Evolutionary conservation across 108 stramenopile genomes (phyloP), one percentile per base, ranked within the genome.

Genomic region (Conticribra weissflogii): DNA sequence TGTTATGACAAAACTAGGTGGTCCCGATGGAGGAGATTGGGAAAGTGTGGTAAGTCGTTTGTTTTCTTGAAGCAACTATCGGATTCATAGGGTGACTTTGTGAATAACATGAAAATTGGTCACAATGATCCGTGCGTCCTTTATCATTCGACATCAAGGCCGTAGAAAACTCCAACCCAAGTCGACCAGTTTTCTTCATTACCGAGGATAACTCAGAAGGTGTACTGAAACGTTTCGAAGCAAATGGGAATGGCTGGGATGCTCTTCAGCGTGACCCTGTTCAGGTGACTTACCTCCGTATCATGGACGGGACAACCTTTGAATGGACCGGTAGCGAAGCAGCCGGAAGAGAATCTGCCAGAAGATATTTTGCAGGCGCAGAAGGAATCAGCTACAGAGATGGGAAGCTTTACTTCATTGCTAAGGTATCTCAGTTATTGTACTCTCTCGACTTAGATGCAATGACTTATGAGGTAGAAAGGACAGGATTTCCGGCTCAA

Each of bases 151-250:
- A 41, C 12, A 12, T 41, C 12, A 5, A 41, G 36, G 36, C 84
- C 5, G 71, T 51, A 14, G 66, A 72, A 58, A 36, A 48, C 53
- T 49, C n/a, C 15, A 46, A 76, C 7, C 33, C 57, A 8, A 45
- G 41, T 30, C 28, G 41, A 5, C 60, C 68, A 22, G 46, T 46
- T 3, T 89, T 82, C 55, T 89, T 84, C 60, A 61, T 79, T 0
- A 84, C 88, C 4, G 83, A 84, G 67, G 88, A 89, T 50, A 19
- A 68, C 25, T 24, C 23, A 4, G 66, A 54, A 1, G 85, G 88
- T 3, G 63, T 69, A 2, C 31, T 88, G 12, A 59, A 60, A 9
- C 79, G 84, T 21, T 85, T 81, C 41, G 78, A 59, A 22, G 81
- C 81, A 17, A 16, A 18, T 17, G 34, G 32, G 15, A 27, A 55